Percentiles rank a stretch among this genome's conserved stretches.
Conservation (phyloP, 1,284 basidiomycete genomes). For the Ganoderma boninense region DNA sequence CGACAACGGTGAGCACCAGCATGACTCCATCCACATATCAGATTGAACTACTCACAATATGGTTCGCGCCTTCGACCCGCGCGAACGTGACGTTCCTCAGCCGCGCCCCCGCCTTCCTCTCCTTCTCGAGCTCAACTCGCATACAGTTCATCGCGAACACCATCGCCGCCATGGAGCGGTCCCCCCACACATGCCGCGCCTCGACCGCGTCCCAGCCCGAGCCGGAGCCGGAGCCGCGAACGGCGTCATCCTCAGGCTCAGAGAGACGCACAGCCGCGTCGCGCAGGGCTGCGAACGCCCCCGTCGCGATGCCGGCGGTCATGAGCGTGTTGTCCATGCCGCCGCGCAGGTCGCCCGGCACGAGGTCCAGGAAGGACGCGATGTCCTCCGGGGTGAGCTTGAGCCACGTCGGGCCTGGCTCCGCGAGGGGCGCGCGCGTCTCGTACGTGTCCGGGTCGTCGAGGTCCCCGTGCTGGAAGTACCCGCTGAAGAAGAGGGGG, state of each 20-base stretch:
- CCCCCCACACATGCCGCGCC: constrained; percentile 24
- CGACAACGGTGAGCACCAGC: background rate
- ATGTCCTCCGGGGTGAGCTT: too few species aligned
- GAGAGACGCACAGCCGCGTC: background rate
- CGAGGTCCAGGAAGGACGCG: too few species aligned
- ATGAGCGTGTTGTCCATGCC: too few species aligned
- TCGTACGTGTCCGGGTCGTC: too few species aligned
- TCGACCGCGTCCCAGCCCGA: constrained; percentile 20
- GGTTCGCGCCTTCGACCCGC: constrained; percentile 5
- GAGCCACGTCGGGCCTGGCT: too few species aligned
- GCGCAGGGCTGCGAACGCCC: background rate
- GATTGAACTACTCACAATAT: constrained; percentile 15
- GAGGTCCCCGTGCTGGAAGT: constrained; percentile 12
- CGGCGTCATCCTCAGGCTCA: background rate
- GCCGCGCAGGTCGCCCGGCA: too few species aligned
- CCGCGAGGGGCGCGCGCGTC: too few species aligned
- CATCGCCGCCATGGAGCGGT: constrained; percentile 10
- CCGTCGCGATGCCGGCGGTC: background rate
- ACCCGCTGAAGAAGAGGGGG: constrained; percentile 7
- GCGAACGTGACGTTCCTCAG: constrained; percentile 2
- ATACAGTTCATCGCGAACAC: background rate
- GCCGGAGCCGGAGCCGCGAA: background rate
- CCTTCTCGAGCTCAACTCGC: background rate
- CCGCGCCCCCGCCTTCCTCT: background rate
- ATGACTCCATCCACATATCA: too few species aligned